Percentiles rank a stretch among this genome's conserved stretches.
These are phyloP conservation scores for Luvunga scandens DNA, from an alignment of 345 rosid genomes.

Conservation along the genomic window DNA sequence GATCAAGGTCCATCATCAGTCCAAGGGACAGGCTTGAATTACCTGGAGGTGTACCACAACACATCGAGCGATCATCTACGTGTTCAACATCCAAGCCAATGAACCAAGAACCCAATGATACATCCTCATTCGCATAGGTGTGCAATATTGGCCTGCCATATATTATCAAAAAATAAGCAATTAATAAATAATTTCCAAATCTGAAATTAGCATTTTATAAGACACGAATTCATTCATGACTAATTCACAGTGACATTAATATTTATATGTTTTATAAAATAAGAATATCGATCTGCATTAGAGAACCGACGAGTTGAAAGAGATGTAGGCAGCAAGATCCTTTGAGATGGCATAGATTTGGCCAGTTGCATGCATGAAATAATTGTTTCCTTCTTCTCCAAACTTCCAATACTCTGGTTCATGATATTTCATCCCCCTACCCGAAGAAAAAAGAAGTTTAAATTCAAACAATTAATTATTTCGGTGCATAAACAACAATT, in stretches of 20 bases:
- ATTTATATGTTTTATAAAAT: neutral
- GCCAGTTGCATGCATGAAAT: constrained; percentile 91
- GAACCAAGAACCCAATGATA: constrained; percentile 80
- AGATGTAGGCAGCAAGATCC: constrained; percentile 81
- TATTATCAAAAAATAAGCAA: neutral
- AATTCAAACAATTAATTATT: neutral
- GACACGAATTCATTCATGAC: neutral
- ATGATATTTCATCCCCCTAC: constrained; percentile 71
- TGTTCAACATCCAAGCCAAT: constrained; percentile 85
- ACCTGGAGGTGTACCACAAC: constrained; percentile 92
- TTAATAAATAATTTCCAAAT: neutral
- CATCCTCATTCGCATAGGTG: constrained; percentile 91
- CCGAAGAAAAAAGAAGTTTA: neutral
- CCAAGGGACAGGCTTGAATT: neutral
- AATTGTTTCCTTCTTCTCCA: constrained; percentile 89
- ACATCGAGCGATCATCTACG: constrained; percentile 75
- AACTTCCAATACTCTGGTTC: constrained; percentile 96
- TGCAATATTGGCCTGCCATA: constrained; percentile 67
- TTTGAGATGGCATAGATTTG: constrained; percentile 86
- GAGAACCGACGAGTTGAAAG: constrained; percentile 57
- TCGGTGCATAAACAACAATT: neutral
- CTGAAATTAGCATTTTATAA: neutral
- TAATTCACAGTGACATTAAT: too few species aligned
- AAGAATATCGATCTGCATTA: neutral
- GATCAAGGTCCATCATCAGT: neutral